Conservation (phyloP, 2,329 filamentous ascomycete species). For the Dactylellina leptospora region DNA sequence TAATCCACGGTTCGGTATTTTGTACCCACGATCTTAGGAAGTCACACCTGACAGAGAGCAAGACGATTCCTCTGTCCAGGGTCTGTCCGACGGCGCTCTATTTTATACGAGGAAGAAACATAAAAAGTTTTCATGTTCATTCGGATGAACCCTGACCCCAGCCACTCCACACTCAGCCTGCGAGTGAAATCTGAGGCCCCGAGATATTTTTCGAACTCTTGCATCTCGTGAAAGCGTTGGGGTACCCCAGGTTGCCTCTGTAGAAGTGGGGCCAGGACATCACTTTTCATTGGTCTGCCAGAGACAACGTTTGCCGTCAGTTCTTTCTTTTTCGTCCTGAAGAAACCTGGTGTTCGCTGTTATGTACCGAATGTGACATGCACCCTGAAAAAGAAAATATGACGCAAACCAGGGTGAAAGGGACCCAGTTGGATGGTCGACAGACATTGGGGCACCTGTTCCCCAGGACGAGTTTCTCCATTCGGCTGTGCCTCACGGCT, state of each 20-base stretch:
- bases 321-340: conserved; percentile 28
- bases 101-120: conserved; percentile 48
- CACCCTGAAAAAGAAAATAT: conserved; percentile 25
- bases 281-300: conserved; percentile 22
- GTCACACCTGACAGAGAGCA: conserved; percentile 22
- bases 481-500: conserved; percentile 8
- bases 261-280: conserved; percentile 18
- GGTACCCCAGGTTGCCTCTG: conserved; percentile 44
- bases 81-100: conserved; percentile 35
- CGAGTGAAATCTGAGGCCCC: conserved; percentile 14
- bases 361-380: conserved; percentile 51
- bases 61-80: conserved; percentile 29
- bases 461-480: conserved; percentile 18
- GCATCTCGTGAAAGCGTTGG: conserved; percentile 46
- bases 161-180: conserved; percentile 24
- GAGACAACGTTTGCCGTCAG: conserved; percentile 21
- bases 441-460: conserved; percentile 18
- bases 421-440: conserved; percentile 35
- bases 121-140: conserved; percentile 24
- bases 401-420: conserved; percentile 10
- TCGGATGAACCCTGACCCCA: conserved; percentile 14
- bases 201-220: conserved; percentile 33
- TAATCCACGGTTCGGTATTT: conserved; percentile 13
- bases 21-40: conserved; percentile 22
- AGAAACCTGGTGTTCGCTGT: conserved; percentile 21